A percentile compares a stretch with the other conserved stretches of the same genome.
Conservation (phyloP, 257 asterid species). For the Ocimum tenuiflorum region DNA sequence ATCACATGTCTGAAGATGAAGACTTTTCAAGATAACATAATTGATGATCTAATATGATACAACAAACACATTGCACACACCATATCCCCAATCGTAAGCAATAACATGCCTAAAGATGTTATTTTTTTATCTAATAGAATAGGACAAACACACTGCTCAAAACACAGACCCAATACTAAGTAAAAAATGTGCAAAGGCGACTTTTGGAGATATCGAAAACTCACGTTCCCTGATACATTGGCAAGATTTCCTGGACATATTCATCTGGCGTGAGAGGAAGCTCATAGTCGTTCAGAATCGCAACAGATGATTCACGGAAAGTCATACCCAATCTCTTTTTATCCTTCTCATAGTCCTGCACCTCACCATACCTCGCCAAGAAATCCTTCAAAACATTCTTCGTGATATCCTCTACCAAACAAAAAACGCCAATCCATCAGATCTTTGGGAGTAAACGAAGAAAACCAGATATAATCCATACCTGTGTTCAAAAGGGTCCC, state of each 20-base stretch:
- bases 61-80: too few species aligned
- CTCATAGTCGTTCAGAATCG: conserved; percentile 56
- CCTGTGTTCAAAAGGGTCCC: conserved; percentile 87
- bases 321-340: conserved; percentile 63
- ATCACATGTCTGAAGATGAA: too few species aligned
- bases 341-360: conserved; percentile 64
- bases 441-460: background rate
- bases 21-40: too few species aligned
- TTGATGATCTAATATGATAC: too few species aligned
- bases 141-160: too few species aligned
- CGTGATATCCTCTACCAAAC: conserved; percentile 54
- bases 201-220: conserved; percentile 20
- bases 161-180: background rate
- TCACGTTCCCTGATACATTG: conserved; percentile 71
- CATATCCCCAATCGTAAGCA: too few species aligned
- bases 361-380: conserved; percentile 60
- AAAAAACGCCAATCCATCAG: background rate
- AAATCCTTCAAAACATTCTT: conserved; percentile 55
- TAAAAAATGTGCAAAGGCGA: background rate
- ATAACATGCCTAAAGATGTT: too few species aligned
- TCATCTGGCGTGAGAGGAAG: conserved; percentile 72
- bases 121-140: background rate
- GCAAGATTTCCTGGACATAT: conserved; percentile 43
- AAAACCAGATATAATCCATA: conserved; percentile 8
- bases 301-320: conserved; percentile 37